A percentile compares a stretch with the other conserved stretches of the same genome.
Evolutionary conservation across 2,329 filamentous ascomycete genomes (phyloP).

Genomic region (Zasmidium cellare): DNA sequence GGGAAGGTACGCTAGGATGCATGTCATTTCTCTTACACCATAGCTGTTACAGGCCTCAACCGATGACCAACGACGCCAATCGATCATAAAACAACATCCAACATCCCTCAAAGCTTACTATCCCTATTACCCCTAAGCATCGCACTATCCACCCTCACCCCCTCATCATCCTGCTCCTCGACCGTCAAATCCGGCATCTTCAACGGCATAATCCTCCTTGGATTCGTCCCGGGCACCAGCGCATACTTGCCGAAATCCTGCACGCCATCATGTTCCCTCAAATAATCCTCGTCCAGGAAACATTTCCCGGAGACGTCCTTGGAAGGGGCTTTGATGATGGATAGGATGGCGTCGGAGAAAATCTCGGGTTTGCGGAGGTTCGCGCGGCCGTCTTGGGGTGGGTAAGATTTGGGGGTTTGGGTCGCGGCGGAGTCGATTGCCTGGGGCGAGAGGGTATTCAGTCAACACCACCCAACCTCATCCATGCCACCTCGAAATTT

Average conservation of each 20-base stretch:
- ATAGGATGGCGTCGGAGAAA: slow-evolving; percentile 77
- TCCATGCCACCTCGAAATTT: no score
- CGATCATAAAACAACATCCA: no score
- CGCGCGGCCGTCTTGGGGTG: slow-evolving; percentile 18
- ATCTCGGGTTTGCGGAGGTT: slow-evolving; percentile 54
- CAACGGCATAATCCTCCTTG: slow-evolving; percentile 76
- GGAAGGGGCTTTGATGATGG: slow-evolving; percentile 64
- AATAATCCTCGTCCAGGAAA: slow-evolving; percentile 78
- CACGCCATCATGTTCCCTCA: slow-evolving; percentile 63
- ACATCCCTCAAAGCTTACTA: no score
- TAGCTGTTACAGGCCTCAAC: no score
- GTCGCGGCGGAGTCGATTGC: slow-evolving; percentile 77
- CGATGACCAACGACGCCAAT: no score
- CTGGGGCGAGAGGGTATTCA: slow-evolving; percentile 30
- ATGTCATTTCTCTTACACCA: no score
- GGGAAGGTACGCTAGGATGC: no score
- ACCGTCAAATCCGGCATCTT: slow-evolving; percentile 70
- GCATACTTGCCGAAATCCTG: slow-evolving; percentile 72
- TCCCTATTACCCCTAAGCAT: not conserved
- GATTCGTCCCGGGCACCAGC: slow-evolving; percentile 62
- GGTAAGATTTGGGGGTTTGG: slow-evolving; percentile 48
- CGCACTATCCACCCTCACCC: slow-evolving; percentile 65
- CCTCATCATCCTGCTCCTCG: slow-evolving; percentile 78
- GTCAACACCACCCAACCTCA: not conserved
- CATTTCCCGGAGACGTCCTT: slow-evolving; percentile 68